Evolutionary conservation across 352 stramenopile genomes (phyloP), one percentile per base, ranked within the genome.

Genomic region (Globisporangium cylindrosporum): DNA sequence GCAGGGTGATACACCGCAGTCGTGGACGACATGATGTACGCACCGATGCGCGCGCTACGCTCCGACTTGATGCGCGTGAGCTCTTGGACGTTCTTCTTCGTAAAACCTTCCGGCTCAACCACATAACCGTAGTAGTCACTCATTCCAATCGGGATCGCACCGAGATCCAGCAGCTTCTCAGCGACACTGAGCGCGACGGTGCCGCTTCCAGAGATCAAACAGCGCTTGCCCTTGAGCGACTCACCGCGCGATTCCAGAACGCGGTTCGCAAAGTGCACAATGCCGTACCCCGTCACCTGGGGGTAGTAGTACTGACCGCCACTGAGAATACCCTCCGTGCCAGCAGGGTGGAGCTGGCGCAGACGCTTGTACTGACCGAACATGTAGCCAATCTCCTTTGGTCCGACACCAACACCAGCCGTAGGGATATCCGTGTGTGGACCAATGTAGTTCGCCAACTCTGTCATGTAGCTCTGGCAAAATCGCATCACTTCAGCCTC

Each of bases 281-380:
- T 84, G 43, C 96, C 96, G 68, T 94, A 98, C 10, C 96, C 94
- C 32, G 89, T 96, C 22, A 95, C 94, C 80, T 99, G 78, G 22
- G 92, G 93, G 72, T 97, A 96, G 71, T 93, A 86, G 68, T 94
- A 93, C 25, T 79, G 75, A 25, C 91, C 93, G 61, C 94, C 94
- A 71, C 93, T 97, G 27, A 98, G 77, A 61, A 97, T 90, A 32
- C 90, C 91, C 56, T 94, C 90, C 1, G 90, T 93, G 62, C 88
- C 82, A 66, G 76, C 83, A 4, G 86, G 83, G 69, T 95, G 82
- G 41, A 93, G 75, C 69, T 95, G 88, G 48, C 86, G 84, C 68
- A 99, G 91, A 51, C 97, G 88, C 80, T 99, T 99, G 93, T 99
- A 99, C 80, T 99, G 97, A 58, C 97, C 97, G 83, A 98, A 99